Evolutionary conservation across 768 basidiomycete genomes (phyloP), one percentile per base, ranked within the genome.

Genomic region (Lentinula aciculospora): DNA sequence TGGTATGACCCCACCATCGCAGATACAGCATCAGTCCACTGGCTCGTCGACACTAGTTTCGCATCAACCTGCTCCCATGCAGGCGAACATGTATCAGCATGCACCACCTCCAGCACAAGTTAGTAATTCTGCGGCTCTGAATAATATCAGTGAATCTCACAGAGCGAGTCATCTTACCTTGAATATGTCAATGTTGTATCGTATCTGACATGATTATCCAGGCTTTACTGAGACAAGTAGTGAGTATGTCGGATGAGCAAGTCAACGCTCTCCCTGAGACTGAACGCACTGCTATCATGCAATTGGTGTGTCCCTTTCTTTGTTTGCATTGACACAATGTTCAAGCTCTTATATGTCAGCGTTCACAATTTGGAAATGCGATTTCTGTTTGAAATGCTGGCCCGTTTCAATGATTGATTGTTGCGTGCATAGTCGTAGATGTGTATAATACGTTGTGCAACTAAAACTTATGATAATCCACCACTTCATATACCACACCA

Each of bases 201-300:
- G 12, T 15, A 34, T 25, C 3, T 27, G 21, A 10, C 37, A n/a
- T n/a, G n/a, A n/a, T n/a, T n/a, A n/a, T 51, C 53, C 63, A 89
- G 90, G 79, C 81, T 32, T 89, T 96, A 85, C 68, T 97, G 54
- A 79, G 92, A 71, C 93, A 94, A 73, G 94, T 98, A 0, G 73
- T 98, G 31, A 81, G 78, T 60, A 70, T 98, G 67, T 87, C 88
- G 1, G 85, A 78, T 46, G 92, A 90, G 45, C 93, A 96, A 69
- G 89, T 98, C 61, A 85, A 85, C 47, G 81, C 81, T 7, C 72
- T 97, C 49, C 89, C 92, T 28, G 86, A 89, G 4, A 77, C 79
- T 1, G 93, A 96, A 64, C 79, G 88, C 32, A 79, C 81, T 0
- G 87, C 92, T 10, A 92, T 98, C 28, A 78, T 89, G 69, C 85